Evolutionary conservation across 768 basidiomycete genomes (phyloP), one percentile per base, ranked within the genome.

Genomic region (Arthromyces matolae): DNA sequence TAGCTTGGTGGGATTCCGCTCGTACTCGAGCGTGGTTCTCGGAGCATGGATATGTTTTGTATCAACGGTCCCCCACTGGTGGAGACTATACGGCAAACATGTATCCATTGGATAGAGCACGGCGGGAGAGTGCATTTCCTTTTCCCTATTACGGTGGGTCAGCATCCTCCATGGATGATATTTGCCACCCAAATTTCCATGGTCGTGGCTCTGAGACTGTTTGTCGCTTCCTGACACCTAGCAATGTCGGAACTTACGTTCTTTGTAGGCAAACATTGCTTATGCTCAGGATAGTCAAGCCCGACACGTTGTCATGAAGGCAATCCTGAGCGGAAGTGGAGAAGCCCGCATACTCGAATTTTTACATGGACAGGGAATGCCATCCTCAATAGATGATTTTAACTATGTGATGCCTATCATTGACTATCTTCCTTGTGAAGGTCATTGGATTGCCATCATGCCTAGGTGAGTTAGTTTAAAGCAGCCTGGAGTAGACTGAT

Each of bases 391-490:
- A 10, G 23, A 47, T 5, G 47, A 42, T 5, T 45, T 43, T 18
- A 48, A 49, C 8, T 38, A 54, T 22, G 24, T 60, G 4, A 34
- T 69, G 9, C 63, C 65, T 2, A 45, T 62, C 3, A n/a, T n/a
- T 33, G 60, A 65, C 2, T 24, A 67, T 8, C 37, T 67, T 2
- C 43, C 55, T 0, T 38, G 42, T 16, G 47, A 50, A 13, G 62
- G 54, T 14, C 54, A 52, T 27, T 63, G 55, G 41, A 60, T 65
- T 38, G 55, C 50, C 9, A 57, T 68, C 12, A 66, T 64, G 61
- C 67, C 67, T 13, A 58, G 64, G 55, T 55, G 18, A 4, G 47
- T 32, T 23, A 25, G 10, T 10, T 33, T 12, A 33, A 10, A 33
- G 10, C 32, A 10, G 32, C n/a, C n/a, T n/a, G n/a, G n/a, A n/a